Percentiles rank a stretch among this genome's conserved stretches.
These are phyloP conservation scores for Penicillium psychrosexuale DNA, from an alignment of 2,329 filamentous ascomycete species.

Conservation along the genomic window DNA sequence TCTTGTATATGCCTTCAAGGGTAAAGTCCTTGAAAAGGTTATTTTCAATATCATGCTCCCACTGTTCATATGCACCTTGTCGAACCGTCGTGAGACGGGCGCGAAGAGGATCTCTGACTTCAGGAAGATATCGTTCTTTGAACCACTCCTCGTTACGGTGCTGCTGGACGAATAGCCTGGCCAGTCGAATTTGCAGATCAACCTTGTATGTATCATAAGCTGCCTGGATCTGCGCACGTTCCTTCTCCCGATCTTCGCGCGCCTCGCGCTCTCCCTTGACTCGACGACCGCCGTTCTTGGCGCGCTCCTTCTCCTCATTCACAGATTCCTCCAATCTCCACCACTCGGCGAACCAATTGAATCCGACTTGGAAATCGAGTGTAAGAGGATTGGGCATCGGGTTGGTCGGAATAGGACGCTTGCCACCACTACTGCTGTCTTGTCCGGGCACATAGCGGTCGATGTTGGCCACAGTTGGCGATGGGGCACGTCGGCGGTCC, in stretches of 20 bases:
- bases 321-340: constrained; percentile 63
- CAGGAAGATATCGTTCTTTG: constrained; percentile 85
- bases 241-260: constrained; percentile 60
- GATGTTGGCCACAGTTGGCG: constrained; percentile 57
- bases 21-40: constrained; percentile 93
- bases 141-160: constrained; percentile 99
- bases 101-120: constrained; percentile 72
- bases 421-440: constrained; percentile 48
- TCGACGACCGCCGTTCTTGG: constrained; percentile 57
- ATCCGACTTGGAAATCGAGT: constrained; percentile 65
- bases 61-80: constrained; percentile 73
- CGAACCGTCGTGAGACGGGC: constrained; percentile 76
- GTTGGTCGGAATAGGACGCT: constrained; percentile 54
- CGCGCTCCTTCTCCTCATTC: constrained; percentile 62
- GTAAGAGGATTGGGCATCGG: constrained; percentile 60
- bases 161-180: constrained; percentile 80
- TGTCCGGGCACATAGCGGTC: constrained; percentile 65
- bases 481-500: constrained; percentile 56
- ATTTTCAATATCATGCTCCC: constrained; percentile 80
- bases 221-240: constrained; percentile 61
- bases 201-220: constrained; percentile 66
- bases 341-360: constrained; percentile 67
- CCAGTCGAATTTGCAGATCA: constrained; percentile 69
- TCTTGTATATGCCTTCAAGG: constrained; percentile 89
- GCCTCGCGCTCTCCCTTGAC: constrained; percentile 62